Evolutionary conservation across 2,329 filamentous ascomycete species (phyloP), one percentile per base, ranked within the genome.

Genomic region (Stemphylium lycopersici): DNA sequence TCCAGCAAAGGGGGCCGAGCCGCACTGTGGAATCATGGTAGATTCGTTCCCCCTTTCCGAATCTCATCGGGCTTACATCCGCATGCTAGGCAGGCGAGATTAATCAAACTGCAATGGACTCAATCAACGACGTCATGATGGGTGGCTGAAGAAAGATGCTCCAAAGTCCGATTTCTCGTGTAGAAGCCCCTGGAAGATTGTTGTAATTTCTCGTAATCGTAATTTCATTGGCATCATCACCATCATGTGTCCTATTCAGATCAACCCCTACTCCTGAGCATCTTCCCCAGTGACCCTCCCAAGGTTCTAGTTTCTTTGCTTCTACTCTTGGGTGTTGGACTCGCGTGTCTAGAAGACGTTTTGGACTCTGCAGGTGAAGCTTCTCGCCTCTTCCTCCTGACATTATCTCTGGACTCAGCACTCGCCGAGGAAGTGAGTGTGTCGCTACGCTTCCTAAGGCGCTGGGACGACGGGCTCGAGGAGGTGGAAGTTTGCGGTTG

Each of bases 401-500:
- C 12, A 18, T 56, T 42, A 10, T 40, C 56, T 24, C 53, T 57
- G 3, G 51, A 48, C 33, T 66, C 63, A 3, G 52, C 39, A 3
- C 62, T 62, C 16, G 50, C 34, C 13, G 56, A 46, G 13, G 62
- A 65, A 24, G 38, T 65, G 34, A 65, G 47, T 3, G 65, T 68
- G 41, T 68, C 62, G 31, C 65, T 67, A 15, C 63, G 52, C 37
- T 65, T 68, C 31, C 63, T 57, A 3, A 63, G 49, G 13, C 61
- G 58, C 32, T 60, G 59, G 7, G 49, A 41, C 4, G 49, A 41
- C 4, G 61, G 43, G 32, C 40, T 50, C 7, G 51, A 49, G 4
- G 32, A 24, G 22, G 5, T 22, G 7, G 56, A 52, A 8, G 45
- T 16, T 15, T 53, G 50, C 8, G 46, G 18, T 18, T 39, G 47